Evolutionary conservation across 495 filamentous ascomycete genomes (phyloP).

Genomic region (Beverwykella pulmonaria): DNA sequence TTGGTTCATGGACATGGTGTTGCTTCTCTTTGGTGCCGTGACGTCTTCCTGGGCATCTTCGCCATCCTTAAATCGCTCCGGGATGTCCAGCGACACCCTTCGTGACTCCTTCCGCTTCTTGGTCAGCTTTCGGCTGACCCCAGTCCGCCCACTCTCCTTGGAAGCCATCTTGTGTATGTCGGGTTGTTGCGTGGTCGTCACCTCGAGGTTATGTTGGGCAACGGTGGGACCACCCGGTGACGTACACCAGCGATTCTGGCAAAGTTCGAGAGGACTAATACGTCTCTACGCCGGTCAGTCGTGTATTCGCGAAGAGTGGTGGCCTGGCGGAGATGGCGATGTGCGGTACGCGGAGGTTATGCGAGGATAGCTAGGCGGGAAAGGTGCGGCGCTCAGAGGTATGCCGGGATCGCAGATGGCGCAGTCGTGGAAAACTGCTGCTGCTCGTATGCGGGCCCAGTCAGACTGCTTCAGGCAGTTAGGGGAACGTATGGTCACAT

Average conservation of each 20-base stretch:
- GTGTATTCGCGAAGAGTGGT: not conserved
- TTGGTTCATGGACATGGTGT: conserved; percentile 79
- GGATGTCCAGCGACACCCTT: conserved; percentile 69
- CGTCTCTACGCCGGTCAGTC: not conserved
- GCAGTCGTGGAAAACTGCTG: not conserved
- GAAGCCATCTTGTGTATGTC: conserved; percentile 43
- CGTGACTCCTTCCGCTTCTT: conserved; percentile 59
- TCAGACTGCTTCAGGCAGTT: conserved; percentile 37
- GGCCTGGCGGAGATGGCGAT: not conserved
- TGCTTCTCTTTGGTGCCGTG: conserved; percentile 59
- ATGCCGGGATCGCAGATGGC: not conserved
- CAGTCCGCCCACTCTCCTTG: conserved; percentile 46
- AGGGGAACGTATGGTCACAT: conserved; percentile 31
- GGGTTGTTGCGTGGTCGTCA: not conserved
- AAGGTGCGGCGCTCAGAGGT: conserved; percentile 8
- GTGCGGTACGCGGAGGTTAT: not conserved
- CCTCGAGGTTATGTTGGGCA: not conserved
- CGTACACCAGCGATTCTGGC: not conserved
- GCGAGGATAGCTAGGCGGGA: not conserved
- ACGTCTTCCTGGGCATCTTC: conserved; percentile 76
- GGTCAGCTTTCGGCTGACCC: conserved; percentile 56
- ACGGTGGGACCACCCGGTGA: not conserved
- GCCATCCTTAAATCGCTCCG: conserved; percentile 74
- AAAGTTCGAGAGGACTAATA: not conserved
- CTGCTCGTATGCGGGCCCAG: not conserved